A percentile compares a stretch with the other conserved stretches of the same genome.
Evolutionary conservation across 2,329 filamentous ascomycete species (phyloP).

Genomic region (Daldinia sp.): DNA sequence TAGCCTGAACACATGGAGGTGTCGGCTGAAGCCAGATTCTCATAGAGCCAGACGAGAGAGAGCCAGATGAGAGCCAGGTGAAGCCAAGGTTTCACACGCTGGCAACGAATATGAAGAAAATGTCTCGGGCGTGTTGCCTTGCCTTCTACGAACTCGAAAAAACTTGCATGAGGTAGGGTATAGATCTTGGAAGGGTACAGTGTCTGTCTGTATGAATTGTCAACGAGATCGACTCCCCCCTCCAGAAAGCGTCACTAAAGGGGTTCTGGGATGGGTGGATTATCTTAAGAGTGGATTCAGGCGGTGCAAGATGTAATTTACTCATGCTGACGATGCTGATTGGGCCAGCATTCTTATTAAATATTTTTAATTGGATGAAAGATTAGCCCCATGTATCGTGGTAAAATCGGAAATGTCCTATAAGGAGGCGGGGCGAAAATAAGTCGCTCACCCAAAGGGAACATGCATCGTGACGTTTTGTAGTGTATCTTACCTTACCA

Average conservation of each 20-base stretch:
- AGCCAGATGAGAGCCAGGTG: too few species aligned
- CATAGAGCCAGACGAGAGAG: too few species aligned
- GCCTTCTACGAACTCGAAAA: too few species aligned
- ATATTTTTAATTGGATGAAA: slow-evolving; percentile 19
- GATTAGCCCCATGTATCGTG: background rate
- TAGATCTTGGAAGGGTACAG: slow-evolving; percentile 1
- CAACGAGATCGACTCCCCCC: slow-evolving; percentile 28
- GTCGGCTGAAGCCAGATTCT: background rate
- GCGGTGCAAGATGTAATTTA: slow-evolving; percentile 29
- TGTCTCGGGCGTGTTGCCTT: background rate
- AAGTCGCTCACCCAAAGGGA: slow-evolving; percentile 7
- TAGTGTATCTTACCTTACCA: slow-evolving; percentile 28
- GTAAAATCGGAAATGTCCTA: background rate
- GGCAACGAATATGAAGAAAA: slow-evolving; percentile 7
- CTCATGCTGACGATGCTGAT: slow-evolving; percentile 11
- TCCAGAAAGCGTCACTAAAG: slow-evolving; percentile 10
- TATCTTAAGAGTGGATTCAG: too few species aligned
- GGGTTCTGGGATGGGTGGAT: slow-evolving; percentile 1
- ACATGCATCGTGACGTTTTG: slow-evolving; percentile 22
- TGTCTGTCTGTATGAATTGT: slow-evolving; percentile 4
- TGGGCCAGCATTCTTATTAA: too few species aligned
- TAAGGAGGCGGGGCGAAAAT: slow-evolving; percentile 21
- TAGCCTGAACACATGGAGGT: background rate
- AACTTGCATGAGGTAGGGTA: slow-evolving; percentile 4
- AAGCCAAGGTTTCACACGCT: slow-evolving; percentile 16